Evolutionary conservation across 441 rosid genomes (phyloP).

Genomic region (Pelargonium fulgidum): DNA sequence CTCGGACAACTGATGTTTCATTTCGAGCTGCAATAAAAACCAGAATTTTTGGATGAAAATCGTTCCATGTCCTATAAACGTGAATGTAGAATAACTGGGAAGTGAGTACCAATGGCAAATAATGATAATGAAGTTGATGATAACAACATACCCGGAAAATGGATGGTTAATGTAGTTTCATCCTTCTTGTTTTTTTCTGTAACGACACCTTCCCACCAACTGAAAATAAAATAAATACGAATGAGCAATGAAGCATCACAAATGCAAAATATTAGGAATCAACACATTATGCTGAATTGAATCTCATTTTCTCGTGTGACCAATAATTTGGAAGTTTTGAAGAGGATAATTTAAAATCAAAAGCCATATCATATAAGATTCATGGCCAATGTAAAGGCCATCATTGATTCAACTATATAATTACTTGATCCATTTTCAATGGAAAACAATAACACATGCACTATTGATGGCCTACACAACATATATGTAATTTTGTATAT

Average conservation of each 20-base stretch:
- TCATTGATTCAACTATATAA: too few species aligned
- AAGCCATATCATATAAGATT: too few species aligned
- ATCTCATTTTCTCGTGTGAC: neutral
- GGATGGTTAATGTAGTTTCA: slow-evolving; percentile 53
- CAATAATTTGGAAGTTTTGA: neutral
- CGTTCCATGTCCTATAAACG: neutral
- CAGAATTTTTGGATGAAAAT: neutral
- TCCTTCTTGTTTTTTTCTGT: slow-evolving; percentile 77
- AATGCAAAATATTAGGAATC: neutral
- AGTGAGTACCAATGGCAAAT: neutral
- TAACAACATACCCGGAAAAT: slow-evolving; percentile 61
- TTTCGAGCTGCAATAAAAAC: slow-evolving; percentile 54
- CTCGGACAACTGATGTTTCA: slow-evolving; percentile 47
- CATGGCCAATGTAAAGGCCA: too few species aligned
- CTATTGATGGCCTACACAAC: too few species aligned
- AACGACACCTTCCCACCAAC: slow-evolving; percentile 92
- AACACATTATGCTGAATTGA: neutral
- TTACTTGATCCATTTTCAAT: too few species aligned
- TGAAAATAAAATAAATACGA: slow-evolving; percentile 30
- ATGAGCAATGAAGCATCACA: neutral
- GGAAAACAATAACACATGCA: too few species aligned
- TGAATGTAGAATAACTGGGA: neutral
- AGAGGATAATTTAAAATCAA: neutral
- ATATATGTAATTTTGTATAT: too few species aligned
- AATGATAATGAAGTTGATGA: neutral